Percentiles rank a stretch among this genome's conserved stretches.
Evolutionary conservation across 2,329 filamentous ascomycete genomes (phyloP).

Genomic region (Davidsoniella australis): DNA sequence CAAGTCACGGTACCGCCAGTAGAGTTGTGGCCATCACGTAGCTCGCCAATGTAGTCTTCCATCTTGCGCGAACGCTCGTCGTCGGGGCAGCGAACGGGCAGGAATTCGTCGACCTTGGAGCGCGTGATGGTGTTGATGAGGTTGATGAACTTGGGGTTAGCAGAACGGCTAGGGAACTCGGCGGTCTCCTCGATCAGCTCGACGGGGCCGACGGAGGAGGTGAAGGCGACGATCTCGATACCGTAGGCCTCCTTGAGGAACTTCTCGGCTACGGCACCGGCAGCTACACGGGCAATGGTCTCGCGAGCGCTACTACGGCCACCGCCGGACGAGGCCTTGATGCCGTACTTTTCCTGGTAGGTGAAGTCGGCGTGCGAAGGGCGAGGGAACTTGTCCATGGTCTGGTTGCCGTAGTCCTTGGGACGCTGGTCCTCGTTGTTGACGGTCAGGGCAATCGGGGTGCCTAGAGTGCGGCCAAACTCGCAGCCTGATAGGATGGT

Average conservation of each 20-base stretch:
- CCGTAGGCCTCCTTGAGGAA: constrained; percentile 67
- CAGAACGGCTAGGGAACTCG: constrained; percentile 49
- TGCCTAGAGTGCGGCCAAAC: constrained; percentile 75
- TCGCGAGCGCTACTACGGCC: constrained; percentile 84
- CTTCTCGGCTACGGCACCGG: constrained; percentile 84
- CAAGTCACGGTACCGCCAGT: constrained; percentile 93
- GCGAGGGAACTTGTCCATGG: constrained; percentile 81
- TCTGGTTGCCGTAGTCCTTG: constrained; percentile 75
- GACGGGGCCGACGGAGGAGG: constrained; percentile 63
- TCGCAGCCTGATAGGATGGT: constrained; percentile 89
- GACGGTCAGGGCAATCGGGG: constrained; percentile 75
- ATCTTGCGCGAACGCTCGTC: constrained; percentile 47
- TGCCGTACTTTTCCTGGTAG: constrained; percentile 91
- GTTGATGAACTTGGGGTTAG: constrained; percentile 62
- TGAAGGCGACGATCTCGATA: constrained; percentile 82
- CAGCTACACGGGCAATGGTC: constrained; percentile 84
- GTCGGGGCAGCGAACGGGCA: constrained; percentile 79
- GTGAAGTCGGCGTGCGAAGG: constrained; percentile 94
- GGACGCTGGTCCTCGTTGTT: constrained; percentile 86
- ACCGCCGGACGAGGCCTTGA: constrained; percentile 79
- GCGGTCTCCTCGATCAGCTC: constrained; percentile 59
- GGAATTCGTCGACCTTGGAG: constrained; percentile 60
- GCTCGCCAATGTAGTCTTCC: constrained; percentile 62
- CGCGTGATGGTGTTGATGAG: constrained; percentile 59
- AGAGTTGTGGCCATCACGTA: constrained; percentile 64